Evolutionary conservation across 202 grass and related monocot genomes (phyloP), one percentile per base, ranked within the genome.

Genomic region (Setaria viridis): DNA sequence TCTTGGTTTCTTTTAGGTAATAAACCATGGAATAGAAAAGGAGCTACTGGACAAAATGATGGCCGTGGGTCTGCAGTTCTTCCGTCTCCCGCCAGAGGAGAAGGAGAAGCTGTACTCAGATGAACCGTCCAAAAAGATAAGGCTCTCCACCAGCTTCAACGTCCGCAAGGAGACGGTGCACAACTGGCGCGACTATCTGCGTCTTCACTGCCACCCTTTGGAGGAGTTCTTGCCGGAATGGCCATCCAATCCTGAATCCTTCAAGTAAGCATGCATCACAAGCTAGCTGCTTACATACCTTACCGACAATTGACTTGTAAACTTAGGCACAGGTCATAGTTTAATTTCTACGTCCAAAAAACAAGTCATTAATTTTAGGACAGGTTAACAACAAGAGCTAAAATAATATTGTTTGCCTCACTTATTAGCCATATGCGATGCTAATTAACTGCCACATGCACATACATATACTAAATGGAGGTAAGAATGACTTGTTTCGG

Each of bases 121-220:
- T 16, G 95, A 98, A 6, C 95, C 93, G 0, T 72, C 89, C 13
- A 95, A 95, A 82, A 95, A 93, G 33, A 88, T 93, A 47, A 89
- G 95, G 70, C 89, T 98, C 11, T 95, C 95, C 37, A 98, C 95
- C 5, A 98, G 95, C 80, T 95, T 95, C 83, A 98, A 98, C 80
- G 34, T 98, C 66, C 87, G 65, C 43, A 92, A 87, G 73, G 95
- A 98, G 77, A 98, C 93, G 0, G 80, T 95, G 47, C 89, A 85
- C 51, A 98, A 95, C 83, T 98, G 95, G 95, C 49, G 95, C 16
- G 95, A 98, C 83, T 93, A 98, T 63, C 86, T 95, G n/a, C 89
- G 95, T 2, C 87, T 98, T 11, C 95, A 98, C 67, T 95, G 93
- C 85, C 72, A 93, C 70, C 95, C 95, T 3, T 65, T 98, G 42